Base-by-base conservation (phyloP, 192 early-diverging fungal genomes). In the Coemansia umbellata region DNA sequence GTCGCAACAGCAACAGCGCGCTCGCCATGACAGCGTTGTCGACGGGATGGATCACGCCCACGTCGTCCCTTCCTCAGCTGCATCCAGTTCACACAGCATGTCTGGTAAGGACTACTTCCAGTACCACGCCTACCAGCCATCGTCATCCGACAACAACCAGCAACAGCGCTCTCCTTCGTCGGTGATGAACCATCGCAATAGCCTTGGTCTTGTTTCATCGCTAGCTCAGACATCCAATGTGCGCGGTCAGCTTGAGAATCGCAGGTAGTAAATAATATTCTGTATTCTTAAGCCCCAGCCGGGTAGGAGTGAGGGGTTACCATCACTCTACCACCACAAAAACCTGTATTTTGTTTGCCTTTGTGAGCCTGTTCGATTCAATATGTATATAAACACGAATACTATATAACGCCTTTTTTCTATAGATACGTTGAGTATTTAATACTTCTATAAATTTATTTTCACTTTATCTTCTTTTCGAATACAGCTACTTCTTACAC, bases 1-100 rank as follows among this genome's bases (percentile, higher is more conserved):
- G n/a, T n/a, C n/a, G n/a, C n/a, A 18, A 47, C 48, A 59, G 26
- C 31, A 37, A 24, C 37, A 67, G 51, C 64, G 64, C n/a, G 53
- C 47, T 24, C 64, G 71, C n/a, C 53, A 61, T 35, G 71, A 74
- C 49, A 74, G 71, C 35, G 65, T 74, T 26, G 61, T 74, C 6
- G 71, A 54, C 31, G 59, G 45, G 7, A 60, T 68, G 60, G 71
- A 74, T n/a, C n/a, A n/a, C 13, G 33, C 27, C 31, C 42, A 31
- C 18, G 24, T 58, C 26, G 43, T 45, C 11, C 43, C 43, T 19
- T 45, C 43, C 11, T 47, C 43, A 6, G 24, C 53, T 11, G 36
- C 24, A 2, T 37, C 62, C 19, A 49, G 39, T 14, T 39, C 37
- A n/a, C 11, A 37, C 43, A 19, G 39, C 30, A 35, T 21, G 15